A percentile compares a stretch with the other conserved stretches of the same genome.
phyloP scores from a whole-genome alignment of 805 yeast species.

The Isabelozyma heimii region DNA sequence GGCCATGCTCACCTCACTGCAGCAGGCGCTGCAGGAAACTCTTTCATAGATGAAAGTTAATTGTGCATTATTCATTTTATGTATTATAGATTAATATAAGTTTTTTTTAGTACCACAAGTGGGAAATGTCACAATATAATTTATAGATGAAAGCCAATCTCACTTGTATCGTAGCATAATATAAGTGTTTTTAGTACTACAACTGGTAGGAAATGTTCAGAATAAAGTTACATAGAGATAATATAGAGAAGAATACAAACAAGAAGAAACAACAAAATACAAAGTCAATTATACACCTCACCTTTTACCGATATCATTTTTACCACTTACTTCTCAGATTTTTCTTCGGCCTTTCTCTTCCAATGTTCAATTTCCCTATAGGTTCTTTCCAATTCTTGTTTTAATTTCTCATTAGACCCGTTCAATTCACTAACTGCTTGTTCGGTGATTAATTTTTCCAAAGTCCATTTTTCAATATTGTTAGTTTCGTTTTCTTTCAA shows the following conservation, averaged over 20 bases:
- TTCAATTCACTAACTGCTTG: constrained; percentile 86
- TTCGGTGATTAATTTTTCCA: constrained; percentile 87
- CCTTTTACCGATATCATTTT: too few species aligned
- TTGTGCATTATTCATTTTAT: too few species aligned
- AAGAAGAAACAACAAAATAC: background rate
- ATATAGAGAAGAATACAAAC: background rate
- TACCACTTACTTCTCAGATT: constrained; percentile 22
- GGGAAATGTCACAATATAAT: too few species aligned
- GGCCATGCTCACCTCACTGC: background rate
- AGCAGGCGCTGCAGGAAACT: background rate
- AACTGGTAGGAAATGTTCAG: too few species aligned
- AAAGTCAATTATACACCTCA: background rate
- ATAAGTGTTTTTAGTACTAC: too few species aligned
- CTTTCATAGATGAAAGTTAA: too few species aligned
- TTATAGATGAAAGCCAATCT: too few species aligned
- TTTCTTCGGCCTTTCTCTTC: constrained; percentile 44
- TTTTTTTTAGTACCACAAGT: too few species aligned
- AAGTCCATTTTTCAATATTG: constrained; percentile 91
- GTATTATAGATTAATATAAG: too few species aligned
- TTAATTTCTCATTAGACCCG: constrained; percentile 82
- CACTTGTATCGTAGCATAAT: too few species aligned
- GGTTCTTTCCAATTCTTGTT: constrained; percentile 84
- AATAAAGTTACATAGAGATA: too few species aligned
- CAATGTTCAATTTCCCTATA: constrained; percentile 88
- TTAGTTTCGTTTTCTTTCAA: constrained; percentile 86